Evolutionary conservation across 2,329 filamentous ascomycete genomes (phyloP).

Genomic region (Stagonosporopsis vannaccii): DNA sequence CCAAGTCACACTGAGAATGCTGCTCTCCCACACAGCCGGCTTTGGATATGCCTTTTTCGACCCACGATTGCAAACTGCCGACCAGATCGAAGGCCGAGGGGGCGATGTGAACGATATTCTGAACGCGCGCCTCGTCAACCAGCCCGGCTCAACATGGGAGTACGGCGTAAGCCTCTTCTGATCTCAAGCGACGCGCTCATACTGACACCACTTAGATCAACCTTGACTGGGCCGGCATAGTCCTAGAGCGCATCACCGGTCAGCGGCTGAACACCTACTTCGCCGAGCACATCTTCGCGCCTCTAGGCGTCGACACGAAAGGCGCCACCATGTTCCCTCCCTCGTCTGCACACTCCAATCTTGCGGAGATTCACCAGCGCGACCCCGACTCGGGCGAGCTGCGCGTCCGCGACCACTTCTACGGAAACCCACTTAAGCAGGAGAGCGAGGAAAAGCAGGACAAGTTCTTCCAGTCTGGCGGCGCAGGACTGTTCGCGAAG

Average conservation of each 20-base stretch:
- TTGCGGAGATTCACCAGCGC: slow-evolving; percentile 66
- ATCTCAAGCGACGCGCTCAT: too few species aligned
- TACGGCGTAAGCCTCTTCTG: slow-evolving; percentile 54
- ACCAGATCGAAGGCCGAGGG: slow-evolving; percentile 65
- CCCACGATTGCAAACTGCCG: slow-evolving; percentile 51
- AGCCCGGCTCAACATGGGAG: slow-evolving; percentile 68
- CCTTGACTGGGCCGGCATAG: slow-evolving; percentile 60
- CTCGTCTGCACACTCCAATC: slow-evolving; percentile 59
- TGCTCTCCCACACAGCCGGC: slow-evolving; percentile 59
- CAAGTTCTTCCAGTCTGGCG: slow-evolving; percentile 64
- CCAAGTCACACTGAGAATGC: slow-evolving; percentile 59
- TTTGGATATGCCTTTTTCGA: slow-evolving; percentile 61
- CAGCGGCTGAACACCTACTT: slow-evolving; percentile 56
- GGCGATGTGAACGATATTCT: slow-evolving; percentile 61
- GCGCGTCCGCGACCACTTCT: slow-evolving; percentile 58
- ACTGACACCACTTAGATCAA: slow-evolving; percentile 50
- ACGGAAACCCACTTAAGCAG: slow-evolving; percentile 56
- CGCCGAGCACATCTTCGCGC: slow-evolving; percentile 55
- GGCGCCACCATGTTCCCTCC: slow-evolving; percentile 66
- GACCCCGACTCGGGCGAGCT: slow-evolving; percentile 50
- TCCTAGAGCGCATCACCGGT: slow-evolving; percentile 55
- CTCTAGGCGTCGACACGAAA: slow-evolving; percentile 51
- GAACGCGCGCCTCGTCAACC: slow-evolving; percentile 63
- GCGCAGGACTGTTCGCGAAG: slow-evolving; percentile 66
- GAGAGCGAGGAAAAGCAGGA: slow-evolving; percentile 54